phyloP scores from a whole-genome alignment of 331 rosid species.

The Quercus tomentella region DNA sequence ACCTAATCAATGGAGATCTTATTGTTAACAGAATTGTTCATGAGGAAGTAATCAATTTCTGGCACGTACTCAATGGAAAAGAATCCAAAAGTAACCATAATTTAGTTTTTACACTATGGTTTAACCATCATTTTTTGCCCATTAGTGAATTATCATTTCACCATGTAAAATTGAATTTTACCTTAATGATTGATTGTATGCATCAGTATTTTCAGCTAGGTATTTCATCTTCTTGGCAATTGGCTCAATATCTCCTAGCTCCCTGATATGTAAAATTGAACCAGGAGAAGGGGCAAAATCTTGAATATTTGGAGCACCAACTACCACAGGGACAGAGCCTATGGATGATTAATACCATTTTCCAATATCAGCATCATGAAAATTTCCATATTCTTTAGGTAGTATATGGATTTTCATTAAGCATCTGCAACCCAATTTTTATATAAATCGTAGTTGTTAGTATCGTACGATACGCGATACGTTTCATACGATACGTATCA shows the following conservation, averaged over 20 bases:
- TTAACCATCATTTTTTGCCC: neutral
- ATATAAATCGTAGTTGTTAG: too few species aligned
- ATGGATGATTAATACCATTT: conserved; percentile 11
- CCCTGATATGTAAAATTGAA: conserved; percentile 74
- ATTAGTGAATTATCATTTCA: neutral
- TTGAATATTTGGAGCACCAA: conserved; percentile 93
- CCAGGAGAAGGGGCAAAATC: conserved; percentile 76
- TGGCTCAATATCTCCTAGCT: conserved; percentile 56
- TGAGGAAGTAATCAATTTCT: neutral
- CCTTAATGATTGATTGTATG: conserved; percentile 79
- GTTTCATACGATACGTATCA: too few species aligned
- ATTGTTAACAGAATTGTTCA: neutral
- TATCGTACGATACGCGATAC: too few species aligned
- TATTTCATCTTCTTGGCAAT: conserved; percentile 69
- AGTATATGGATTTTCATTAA: neutral
- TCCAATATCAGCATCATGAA: conserved; percentile 7
- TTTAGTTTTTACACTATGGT: too few species aligned
- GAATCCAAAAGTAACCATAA: neutral
- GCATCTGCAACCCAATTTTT: neutral
- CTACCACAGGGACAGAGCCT: conserved; percentile 90
- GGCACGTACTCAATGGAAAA: neutral
- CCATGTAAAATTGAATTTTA: conserved; percentile 15
- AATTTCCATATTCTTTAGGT: neutral
- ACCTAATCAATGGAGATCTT: conserved; percentile 47
- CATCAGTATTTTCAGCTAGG: conserved; percentile 74